Evolutionary conservation across 257 asterid species (phyloP).

Genomic region (Fraxinus americana): DNA sequence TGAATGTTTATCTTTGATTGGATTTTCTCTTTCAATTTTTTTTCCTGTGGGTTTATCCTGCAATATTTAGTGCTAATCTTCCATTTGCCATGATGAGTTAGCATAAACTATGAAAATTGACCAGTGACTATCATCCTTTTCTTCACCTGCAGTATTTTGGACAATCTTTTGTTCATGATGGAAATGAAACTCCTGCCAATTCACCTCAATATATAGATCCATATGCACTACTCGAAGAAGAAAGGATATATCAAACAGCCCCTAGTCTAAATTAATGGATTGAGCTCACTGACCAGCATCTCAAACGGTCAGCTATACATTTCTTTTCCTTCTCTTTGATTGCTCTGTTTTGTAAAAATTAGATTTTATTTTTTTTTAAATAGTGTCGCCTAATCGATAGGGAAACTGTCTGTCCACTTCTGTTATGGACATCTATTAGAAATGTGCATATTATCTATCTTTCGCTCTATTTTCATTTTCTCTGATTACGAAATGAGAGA

Average conservation of each 20-base stretch:
- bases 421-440: neutral
- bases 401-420: neutral
- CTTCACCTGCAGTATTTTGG: constrained; percentile 74
- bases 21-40: neutral
- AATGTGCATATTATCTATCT: neutral
- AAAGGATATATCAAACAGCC: constrained; percentile 66
- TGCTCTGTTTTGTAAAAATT: neutral
- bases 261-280: constrained; percentile 62
- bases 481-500: neutral
- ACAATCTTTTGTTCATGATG: constrained; percentile 74
- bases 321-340: neutral
- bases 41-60: neutral
- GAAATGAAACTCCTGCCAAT: constrained; percentile 28
- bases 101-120: neutral
- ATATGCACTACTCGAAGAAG: constrained; percentile 76
- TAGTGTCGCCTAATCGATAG: neutral
- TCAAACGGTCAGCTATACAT: neutral
- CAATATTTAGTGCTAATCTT: neutral
- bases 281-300: neutral
- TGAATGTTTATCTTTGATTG: neutral
- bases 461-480: neutral
- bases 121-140: neutral
- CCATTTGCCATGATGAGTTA: neutral
- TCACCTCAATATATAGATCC: constrained; percentile 75
- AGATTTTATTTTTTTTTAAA: neutral